These are phyloP conservation scores for Lepidium africanum DNA, from an alignment of 345 rosid genomes.

Conservation along the genomic window DNA sequence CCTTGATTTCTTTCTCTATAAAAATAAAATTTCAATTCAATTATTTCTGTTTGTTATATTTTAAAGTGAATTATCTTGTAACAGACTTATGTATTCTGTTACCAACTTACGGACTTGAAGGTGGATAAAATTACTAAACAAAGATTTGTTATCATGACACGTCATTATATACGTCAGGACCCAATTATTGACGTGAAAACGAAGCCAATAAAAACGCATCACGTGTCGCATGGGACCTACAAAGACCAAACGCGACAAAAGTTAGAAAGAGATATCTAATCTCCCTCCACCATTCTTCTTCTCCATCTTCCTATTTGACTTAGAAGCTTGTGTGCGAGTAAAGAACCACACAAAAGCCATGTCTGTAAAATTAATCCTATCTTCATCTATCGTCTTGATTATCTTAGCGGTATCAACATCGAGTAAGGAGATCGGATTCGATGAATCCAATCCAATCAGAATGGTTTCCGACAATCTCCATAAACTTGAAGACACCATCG, in stretches of 20 bases:
- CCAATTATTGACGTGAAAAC: not conserved
- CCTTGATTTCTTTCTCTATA: no score
- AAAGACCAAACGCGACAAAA: not conserved
- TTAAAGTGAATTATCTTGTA: not conserved
- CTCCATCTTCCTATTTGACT: not conserved
- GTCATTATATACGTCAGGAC: not conserved
- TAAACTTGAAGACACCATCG: constrained; percentile 43
- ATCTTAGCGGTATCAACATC: constrained; percentile 27
- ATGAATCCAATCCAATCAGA: constrained; percentile 56
- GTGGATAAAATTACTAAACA: not conserved
- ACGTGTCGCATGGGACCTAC: not conserved
- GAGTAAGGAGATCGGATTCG: constrained; percentile 36
- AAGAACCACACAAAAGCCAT: constrained; percentile 17
- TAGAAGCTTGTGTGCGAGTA: not conserved
- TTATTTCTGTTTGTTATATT: not conserved
- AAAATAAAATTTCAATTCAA: not conserved
- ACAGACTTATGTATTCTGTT: not conserved
- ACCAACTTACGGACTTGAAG: not conserved
- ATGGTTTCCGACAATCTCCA: constrained; percentile 50
- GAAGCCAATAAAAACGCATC: not conserved
- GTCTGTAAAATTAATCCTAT: constrained; percentile 25
- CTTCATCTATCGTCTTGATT: constrained; percentile 26
- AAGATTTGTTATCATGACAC: not conserved
- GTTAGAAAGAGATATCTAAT: not conserved
- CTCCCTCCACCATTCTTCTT: not conserved